Conservation (phyloP, 192 early-diverging fungal genomes). For the Nowakowskiella sp. region DNA sequence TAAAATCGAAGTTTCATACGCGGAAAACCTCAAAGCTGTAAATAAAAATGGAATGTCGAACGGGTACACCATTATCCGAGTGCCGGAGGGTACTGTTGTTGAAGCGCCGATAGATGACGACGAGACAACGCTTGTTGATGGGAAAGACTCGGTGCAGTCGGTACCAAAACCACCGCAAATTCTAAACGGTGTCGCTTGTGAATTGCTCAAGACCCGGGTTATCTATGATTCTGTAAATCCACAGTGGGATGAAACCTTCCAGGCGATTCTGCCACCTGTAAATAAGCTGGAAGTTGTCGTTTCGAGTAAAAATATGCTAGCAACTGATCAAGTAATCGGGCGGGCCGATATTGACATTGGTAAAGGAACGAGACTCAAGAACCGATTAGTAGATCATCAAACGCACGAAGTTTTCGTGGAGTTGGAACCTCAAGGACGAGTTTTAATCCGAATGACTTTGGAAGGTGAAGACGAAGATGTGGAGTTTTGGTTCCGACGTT, state of each 20-base stretch:
- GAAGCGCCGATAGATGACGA: background rate
- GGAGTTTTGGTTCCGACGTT: slow-evolving; percentile 10
- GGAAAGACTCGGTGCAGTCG: background rate
- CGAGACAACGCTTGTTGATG: too few species aligned
- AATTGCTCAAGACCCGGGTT: slow-evolving; percentile 8
- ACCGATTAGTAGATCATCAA: slow-evolving; percentile 10
- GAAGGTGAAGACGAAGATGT: slow-evolving; percentile 20
- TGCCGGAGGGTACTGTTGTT: slow-evolving; percentile 11
- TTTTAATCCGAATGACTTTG: slow-evolving; percentile 18
- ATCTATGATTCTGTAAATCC: slow-evolving; percentile 17
- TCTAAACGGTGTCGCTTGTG: slow-evolving; percentile 2
- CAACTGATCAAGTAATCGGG: slow-evolving; percentile 11
- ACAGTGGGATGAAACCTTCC: slow-evolving; percentile 18
- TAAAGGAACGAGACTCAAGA: slow-evolving; percentile 3
- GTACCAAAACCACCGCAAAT: background rate
- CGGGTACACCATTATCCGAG: slow-evolving; percentile 14
- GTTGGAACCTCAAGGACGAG: slow-evolving; percentile 14
- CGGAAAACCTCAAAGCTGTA: slow-evolving; percentile 13
- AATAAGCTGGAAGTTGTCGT: slow-evolving; percentile 10
- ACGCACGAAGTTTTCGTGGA: slow-evolving; percentile 16
- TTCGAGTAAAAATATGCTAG: slow-evolving; percentile 9
- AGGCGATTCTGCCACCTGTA: slow-evolving; percentile 8
- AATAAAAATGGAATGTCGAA: slow-evolving; percentile 18
- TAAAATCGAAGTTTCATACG: slow-evolving; percentile 17
- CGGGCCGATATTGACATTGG: slow-evolving; percentile 3